Percentiles rank a stretch among this genome's conserved stretches.
Conservation (phyloP, 257 asterid species). For the Hygrophila difformis region DNA sequence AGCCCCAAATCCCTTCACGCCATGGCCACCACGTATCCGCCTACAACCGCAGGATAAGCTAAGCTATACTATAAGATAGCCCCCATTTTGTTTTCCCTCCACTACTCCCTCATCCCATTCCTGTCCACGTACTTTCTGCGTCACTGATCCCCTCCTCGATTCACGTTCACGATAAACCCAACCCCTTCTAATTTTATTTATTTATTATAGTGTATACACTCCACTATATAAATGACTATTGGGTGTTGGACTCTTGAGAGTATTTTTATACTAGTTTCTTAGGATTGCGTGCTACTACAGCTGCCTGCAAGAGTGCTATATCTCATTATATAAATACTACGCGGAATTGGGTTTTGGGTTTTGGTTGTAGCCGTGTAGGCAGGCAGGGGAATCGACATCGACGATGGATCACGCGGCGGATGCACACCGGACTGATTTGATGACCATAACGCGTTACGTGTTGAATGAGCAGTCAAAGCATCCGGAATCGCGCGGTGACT, state of each 20-base stretch:
- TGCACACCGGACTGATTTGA: constrained; percentile 87
- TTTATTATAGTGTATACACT: too few relatives aligned
- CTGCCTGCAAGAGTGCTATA: too few relatives aligned
- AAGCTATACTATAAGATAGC: constrained; percentile 17
- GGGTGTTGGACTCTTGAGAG: too few relatives aligned
- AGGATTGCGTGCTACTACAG: background rate
- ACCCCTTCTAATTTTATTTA: too few relatives aligned
- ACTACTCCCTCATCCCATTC: constrained; percentile 40
- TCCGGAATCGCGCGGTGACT: constrained; percentile 87
- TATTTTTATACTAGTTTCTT: too few relatives aligned
- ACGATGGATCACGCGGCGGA: constrained; percentile 91
- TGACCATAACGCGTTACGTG: constrained; percentile 84
- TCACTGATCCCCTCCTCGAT: constrained; percentile 35
- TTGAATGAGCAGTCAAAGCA: constrained; percentile 80
- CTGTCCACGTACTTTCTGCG: constrained; percentile 28
- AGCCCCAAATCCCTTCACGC: constrained; percentile 13
- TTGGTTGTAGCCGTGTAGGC: too few relatives aligned
- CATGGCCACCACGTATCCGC: constrained; percentile 35
- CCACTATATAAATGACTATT: too few relatives aligned
- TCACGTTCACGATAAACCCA: constrained; percentile 9
- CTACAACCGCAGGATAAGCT: background rate
- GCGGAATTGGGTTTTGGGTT: too few relatives aligned
- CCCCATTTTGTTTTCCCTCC: constrained; percentile 34
- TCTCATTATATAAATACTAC: too few relatives aligned
- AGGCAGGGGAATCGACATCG: too few relatives aligned